These are phyloP conservation scores for Teunomyces tritomae DNA, from an alignment of 805 yeast genomes.

Conservation along the genomic window DNA sequence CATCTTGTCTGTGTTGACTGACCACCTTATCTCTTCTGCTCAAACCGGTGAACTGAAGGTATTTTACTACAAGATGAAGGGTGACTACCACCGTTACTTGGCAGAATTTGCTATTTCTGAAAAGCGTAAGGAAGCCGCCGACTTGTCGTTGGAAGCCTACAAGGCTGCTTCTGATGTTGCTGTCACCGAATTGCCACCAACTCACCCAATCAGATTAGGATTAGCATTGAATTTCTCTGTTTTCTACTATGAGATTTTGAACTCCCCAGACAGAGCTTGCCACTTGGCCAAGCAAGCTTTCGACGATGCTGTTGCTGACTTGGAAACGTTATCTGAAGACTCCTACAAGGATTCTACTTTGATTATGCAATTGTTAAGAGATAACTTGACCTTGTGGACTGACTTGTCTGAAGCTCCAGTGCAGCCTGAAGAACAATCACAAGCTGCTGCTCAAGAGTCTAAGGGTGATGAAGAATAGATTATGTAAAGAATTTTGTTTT, in stretches of 20 bases:
- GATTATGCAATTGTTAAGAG: slow-evolving; percentile 98
- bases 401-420: slow-evolving; percentile 81
- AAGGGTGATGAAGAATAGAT: slow-evolving; percentile 26
- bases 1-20: slow-evolving; percentile 80
- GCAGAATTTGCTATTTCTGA: slow-evolving; percentile 95
- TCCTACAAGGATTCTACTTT: slow-evolving; percentile 97
- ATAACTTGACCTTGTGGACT: slow-evolving; percentile 97
- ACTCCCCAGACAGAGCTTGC: slow-evolving; percentile 98
- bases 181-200: slow-evolving; percentile 94
- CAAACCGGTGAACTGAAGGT: slow-evolving; percentile 97
- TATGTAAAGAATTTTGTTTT: slow-evolving; percentile 5
- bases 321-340: slow-evolving; percentile 96
- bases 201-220: slow-evolving; percentile 98
- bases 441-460: slow-evolving; percentile 12
- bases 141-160: slow-evolving; percentile 89
- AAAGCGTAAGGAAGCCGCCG: slow-evolving; percentile 89
- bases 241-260: slow-evolving; percentile 95
- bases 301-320: slow-evolving; percentile 98
- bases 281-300: slow-evolving; percentile 98
- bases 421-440: slow-evolving; percentile 30
- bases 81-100: slow-evolving; percentile 98
- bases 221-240: slow-evolving; percentile 97
- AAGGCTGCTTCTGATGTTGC: slow-evolving; percentile 96
- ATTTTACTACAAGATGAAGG: slow-evolving; percentile 98
- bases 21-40: slow-evolving; percentile 91